Base-by-base conservation (phyloP, 129 eudicot genomes). In the Chrysanthemum lavandulifolium region DNA sequence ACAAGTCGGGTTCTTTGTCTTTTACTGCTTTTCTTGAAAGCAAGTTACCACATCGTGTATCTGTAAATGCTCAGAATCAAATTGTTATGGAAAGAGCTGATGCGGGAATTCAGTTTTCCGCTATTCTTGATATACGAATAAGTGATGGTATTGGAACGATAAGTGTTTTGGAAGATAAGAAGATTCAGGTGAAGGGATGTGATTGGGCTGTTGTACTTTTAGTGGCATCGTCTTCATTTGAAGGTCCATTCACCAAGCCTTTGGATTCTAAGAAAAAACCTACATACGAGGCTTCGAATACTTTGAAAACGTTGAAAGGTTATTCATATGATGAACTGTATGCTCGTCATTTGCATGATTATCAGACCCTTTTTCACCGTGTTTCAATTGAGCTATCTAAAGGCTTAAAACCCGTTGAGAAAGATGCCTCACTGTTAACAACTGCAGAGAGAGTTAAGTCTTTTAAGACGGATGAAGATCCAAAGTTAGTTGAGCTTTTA, bases 381-480 rank as follows among this genome's bases (percentile, higher is more conserved):
- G 91, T 88, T 68, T 81, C 96, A 3, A 76, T 88, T 65, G 76
- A 82, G 62, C 85, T 88, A 7, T 84, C 84, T 0, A 82, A 80
- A 51, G 61, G 81, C 73, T 80, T 81, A 54, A 82, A 65, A 36
- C 55, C 75, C 69, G 79, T 48, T 33, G 69, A 64, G 29, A 54
- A 40, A 29, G 47, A 64, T 68, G 45, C 1, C 45, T 40, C 45
- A 40, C 29, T 16, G 61, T 40, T 79, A 45, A 45, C 89, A 47
- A 86, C 89, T 74, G 79, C 88, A 25, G 84, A 86, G 73, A 89
- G 91, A 63, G 84, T 89, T 23, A 78, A 78, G 21, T 84, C 91
- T 9, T 89, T 89, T 67, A 52, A 75, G 65, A 67, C 51, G 1
- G 82, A 84, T 70, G 92, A 89, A 84, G 91, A 89, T 84, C 92